These are phyloP conservation scores for Trichoderma sp. DNA, from an alignment of 2,329 filamentous ascomycete species.

Conservation along the genomic window DNA sequence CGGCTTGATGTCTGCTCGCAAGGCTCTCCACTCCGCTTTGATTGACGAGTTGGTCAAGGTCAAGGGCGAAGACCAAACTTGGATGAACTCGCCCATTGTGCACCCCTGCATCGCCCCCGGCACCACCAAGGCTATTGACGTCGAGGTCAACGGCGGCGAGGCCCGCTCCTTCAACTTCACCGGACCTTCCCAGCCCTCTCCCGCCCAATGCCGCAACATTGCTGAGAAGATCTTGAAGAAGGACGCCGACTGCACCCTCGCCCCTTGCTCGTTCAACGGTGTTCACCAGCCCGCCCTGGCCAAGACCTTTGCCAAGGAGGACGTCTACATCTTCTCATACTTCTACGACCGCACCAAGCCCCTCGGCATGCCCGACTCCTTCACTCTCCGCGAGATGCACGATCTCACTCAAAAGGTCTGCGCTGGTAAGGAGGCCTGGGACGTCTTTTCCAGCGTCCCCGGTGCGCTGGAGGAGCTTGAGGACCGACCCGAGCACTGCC, in stretches of 20 bases:
- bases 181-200: conserved; percentile 70
- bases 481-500: conserved; percentile 82
- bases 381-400: conserved; percentile 86
- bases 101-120: conserved; percentile 87
- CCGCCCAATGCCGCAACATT: conserved; percentile 84
- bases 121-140: conserved; percentile 68
- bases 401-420: conserved; percentile 84
- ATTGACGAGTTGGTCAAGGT: conserved; percentile 68
- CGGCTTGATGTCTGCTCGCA: conserved; percentile 90
- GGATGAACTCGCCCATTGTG: conserved; percentile 67
- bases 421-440: conserved; percentile 73
- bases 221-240: conserved; percentile 91
- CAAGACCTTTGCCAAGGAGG: conserved; percentile 88
- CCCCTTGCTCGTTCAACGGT: conserved; percentile 98
- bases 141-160: conserved; percentile 58
- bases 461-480: conserved; percentile 76
- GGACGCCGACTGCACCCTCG: conserved; percentile 73
- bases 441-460: conserved; percentile 72
- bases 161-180: conserved; percentile 76
- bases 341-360: conserved; percentile 95
- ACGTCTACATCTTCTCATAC: conserved; percentile 96
- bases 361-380: conserved; percentile 97
- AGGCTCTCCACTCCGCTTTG: conserved; percentile 75
- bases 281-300: conserved; percentile 88
- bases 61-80: conserved; percentile 59